phyloP scores from a whole-genome alignment of 2,329 filamentous ascomycete genomes.

The Epichloe baconii region DNA sequence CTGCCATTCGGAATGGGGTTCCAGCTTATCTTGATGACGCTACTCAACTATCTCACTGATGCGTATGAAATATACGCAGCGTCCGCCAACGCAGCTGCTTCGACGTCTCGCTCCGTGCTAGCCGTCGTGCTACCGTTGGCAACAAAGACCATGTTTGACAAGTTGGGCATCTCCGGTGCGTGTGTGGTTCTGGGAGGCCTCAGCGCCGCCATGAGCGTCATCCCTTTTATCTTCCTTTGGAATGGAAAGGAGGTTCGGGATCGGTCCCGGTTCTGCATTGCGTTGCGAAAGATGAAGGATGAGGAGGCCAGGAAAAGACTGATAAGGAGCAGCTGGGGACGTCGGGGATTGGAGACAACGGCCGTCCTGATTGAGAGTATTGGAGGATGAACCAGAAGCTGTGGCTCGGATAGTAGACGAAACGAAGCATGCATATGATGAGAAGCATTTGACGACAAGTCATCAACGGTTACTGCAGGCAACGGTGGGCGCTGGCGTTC shows the following conservation, averaged over 20 bases:
- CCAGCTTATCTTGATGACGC: slow-evolving; percentile 48
- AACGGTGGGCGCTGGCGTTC: background rate
- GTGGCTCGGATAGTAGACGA: too few species aligned
- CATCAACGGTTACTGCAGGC: background rate
- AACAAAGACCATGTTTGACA: slow-evolving; percentile 34
- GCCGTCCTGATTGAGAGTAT: background rate
- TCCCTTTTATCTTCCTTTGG: slow-evolving; percentile 42
- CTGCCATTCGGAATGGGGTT: slow-evolving; percentile 50
- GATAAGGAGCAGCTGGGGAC: too few species aligned
- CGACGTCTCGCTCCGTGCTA: slow-evolving; percentile 86
- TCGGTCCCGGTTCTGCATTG: slow-evolving; percentile 48
- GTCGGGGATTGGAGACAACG: background rate
- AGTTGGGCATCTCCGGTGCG: slow-evolving; percentile 34
- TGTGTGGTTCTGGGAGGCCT: slow-evolving; percentile 39
- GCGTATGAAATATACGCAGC: slow-evolving; percentile 56
- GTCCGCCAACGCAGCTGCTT: slow-evolving; percentile 70
- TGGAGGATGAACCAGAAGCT: background rate
- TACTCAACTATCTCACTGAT: slow-evolving; percentile 52
- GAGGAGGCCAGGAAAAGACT: slow-evolving; percentile 30
- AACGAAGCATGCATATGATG: background rate
- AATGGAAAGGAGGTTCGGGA: slow-evolving; percentile 41
- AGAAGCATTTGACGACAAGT: background rate
- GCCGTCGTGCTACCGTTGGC: slow-evolving; percentile 57
- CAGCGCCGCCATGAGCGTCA: slow-evolving; percentile 34
- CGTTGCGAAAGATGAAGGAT: slow-evolving; percentile 37